Conservation (phyloP, 257 asterid genomes). For the Primulina eburnea region DNA sequence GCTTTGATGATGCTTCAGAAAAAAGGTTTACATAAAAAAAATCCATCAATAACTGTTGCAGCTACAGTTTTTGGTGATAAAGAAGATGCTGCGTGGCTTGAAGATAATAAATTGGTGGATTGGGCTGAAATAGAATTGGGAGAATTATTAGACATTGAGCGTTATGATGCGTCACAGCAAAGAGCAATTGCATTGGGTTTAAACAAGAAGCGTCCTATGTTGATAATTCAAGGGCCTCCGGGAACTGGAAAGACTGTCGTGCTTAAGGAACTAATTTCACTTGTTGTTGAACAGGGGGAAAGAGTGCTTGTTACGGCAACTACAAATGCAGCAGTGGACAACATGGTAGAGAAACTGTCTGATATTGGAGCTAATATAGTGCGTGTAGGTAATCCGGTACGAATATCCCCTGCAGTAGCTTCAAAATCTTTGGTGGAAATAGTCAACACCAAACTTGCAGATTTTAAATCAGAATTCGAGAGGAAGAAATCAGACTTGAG, state of each 20-base stretch:
- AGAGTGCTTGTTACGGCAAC: constrained; percentile 98
- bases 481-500: constrained; percentile 86
- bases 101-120: constrained; percentile 55
- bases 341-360: constrained; percentile 89
- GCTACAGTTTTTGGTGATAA: constrained; percentile 80
- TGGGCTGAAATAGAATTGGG: constrained; percentile 63
- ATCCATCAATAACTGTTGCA: constrained; percentile 73
- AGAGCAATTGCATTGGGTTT: constrained; percentile 86
- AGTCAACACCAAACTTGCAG: constrained; percentile 68
- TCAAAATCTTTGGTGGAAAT: constrained; percentile 84
- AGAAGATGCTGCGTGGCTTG: constrained; percentile 64
- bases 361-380: constrained; percentile 65
- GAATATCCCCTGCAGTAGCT: constrained; percentile 78
- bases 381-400: constrained; percentile 89
- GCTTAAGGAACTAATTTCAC: constrained; percentile 72
- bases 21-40: constrained; percentile 85
- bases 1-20: constrained; percentile 97
- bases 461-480: constrained; percentile 67
- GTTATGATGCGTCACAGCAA: constrained; percentile 63
- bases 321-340: constrained; percentile 97
- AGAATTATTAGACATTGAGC: constrained; percentile 42
- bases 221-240: constrained; percentile 92
- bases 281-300: constrained; percentile 77
- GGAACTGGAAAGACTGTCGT: constrained; percentile 94
- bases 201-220: constrained; percentile 77